Evolutionary conservation across 257 asterid genomes (phyloP), one percentile per base, ranked within the genome.

Genomic region (Cynanchum wilfordii): DNA sequence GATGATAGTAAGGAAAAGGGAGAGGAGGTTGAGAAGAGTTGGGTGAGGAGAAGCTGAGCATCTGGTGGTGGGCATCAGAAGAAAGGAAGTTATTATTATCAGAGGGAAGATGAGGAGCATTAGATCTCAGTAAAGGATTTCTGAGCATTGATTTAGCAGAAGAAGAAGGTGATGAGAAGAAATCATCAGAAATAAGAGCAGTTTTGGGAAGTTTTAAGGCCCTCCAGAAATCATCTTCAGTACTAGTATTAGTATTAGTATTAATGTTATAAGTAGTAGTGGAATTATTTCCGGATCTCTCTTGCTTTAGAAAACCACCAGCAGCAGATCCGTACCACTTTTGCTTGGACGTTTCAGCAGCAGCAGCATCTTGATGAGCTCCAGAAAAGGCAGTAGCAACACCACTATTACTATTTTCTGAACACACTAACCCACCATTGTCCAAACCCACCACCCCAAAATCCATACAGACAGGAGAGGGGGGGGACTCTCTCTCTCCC

Each of bases 31-130:
- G 38, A 3, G 38, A 33, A 38, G 96, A 55, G 77, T 78, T 83
- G 16, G 94, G 89, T 22, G 90, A 71, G 29, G 99, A 87, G 84
- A 94, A 94, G 80, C 98, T 84, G 67, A 94, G 98, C 99, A 91
- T 94, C 64, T 93, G 98, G 47, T 77, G 98, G 42, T 77, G 93
- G 72, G 81, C 87, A 10, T 85, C 87, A 63, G 66, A n/a, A 73
- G 66, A n/a, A 71, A 73, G 54, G 20, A 50, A 52, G 38, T 60
- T 63, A 60, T 50, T 63, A 59, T 51, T n/a, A 67, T 55, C 2
- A 40, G 15, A 17, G 17, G 29, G 22, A 51, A n/a, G n/a, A 17
- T 7, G 2, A 13, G 55, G 55, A 51, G 57, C 49, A 69, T 66
- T 78, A 64, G 87, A 85, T 80, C 89, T 90, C 79, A 81, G 82